Base-by-base conservation (phyloP, 202 grass and related monocot species). In the Miscanthus sacchariflorus region DNA sequence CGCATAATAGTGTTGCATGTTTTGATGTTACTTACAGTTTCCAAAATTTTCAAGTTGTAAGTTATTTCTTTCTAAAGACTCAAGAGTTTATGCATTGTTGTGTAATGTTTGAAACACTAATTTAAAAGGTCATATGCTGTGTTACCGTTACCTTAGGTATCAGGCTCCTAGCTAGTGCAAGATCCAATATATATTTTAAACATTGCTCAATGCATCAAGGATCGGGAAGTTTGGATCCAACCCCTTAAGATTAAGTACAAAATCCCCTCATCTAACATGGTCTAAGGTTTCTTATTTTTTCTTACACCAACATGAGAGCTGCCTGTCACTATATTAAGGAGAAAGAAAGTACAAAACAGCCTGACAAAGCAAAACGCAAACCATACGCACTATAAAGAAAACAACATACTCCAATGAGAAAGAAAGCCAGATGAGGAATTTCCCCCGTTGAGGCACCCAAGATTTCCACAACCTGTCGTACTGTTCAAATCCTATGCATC, bases 11-110 rank as follows among this genome's bases (percentile, higher is more conserved):
- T 40, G 7, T 63, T 76, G 46, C 65, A 70, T 78, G 17, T 33
- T 54, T 44, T 46, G 9, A 18, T 74, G 43, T 52, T 78, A 70
- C 46, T 67, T 79, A 12, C 40, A 66, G 44, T 73, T 90, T 54
- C 14, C 68, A 63, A 72, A 33, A 5, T 65, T 77, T 11, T 63
- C 14, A 84, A 63, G 24, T 46, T 40, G 3, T 67, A 28, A n/a
- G 11, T 42, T 74, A 25, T 19, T 81, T 18, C 39, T 38, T 70
- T 24, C 8, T 43, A 30, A 30, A 30, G 28, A 30, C 28, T 30
- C 9, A 65, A 79, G 43, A 27, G 79, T 74, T 46, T 79, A 13
- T 87, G 18, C 19, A 42, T 61, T 72, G n/a, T 24, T 63, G 61
- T 0, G 10, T 38, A 35, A 38, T 58, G 2, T 43, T 79, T 40